Evolutionary conservation across 345 rosid genomes (phyloP), one percentile per base, ranked within the genome.

Genomic region (Lenwebbia sp.): DNA sequence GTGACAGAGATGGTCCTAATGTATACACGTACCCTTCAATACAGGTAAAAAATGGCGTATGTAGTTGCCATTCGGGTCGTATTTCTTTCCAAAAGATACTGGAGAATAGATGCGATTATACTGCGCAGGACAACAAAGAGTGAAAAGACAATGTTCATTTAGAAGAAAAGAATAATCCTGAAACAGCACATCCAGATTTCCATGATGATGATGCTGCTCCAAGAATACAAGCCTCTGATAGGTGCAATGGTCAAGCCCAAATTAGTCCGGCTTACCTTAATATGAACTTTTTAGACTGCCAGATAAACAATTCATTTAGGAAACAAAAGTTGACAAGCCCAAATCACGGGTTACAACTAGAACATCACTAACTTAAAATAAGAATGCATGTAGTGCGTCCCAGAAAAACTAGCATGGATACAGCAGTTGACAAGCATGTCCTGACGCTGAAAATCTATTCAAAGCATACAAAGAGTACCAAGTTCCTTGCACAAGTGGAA

Each of bases 21-120:
- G 53, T 74, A 30, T 7, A 78, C 8, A 49, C 86, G 54, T 92
- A 97, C 99, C 98, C 94, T 95, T 96, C 88, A 97, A 87, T 44
- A 94, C 90, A 1, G 98, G 99, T 54, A 97, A 95, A 89, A 97
- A 97, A 93, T 95, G 98, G 89, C 94, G 90, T 82, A 96, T 90
- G 84, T 92, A 96, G 89, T 95, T 91, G 41, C 98, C 99, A 87
- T 92, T 91, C 6, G 96, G 96, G 83, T 97, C 99, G 6, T 94
- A 96, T 90, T 96, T 97, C 94, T 94, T 97, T 78, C 98, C 99
- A 44, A 96, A 97, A 26, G 98, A 90, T 89, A 93, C 82, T 26
- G 98, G 99, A 15, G 99, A 97, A 85, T 97, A 97, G 51, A 95
- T 92, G 41, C 98, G 98, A 86, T 97, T 90, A 88, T 95, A 96